These are phyloP conservation scores for Pinus albicaulis DNA, from an alignment of 75 land plant species.

Conservation along the genomic window DNA sequence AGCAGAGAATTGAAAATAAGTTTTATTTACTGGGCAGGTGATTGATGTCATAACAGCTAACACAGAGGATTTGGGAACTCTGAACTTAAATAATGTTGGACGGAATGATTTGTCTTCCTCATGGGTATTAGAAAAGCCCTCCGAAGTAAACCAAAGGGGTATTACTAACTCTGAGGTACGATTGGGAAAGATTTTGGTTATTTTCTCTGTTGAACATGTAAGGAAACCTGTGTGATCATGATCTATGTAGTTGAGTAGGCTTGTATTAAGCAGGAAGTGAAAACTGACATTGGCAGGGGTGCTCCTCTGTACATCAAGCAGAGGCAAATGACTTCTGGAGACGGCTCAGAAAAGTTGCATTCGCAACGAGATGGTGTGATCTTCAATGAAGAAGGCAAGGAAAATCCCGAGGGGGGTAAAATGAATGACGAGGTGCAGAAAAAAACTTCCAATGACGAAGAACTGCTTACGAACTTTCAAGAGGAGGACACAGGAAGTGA, in stretches of 20 bases:
- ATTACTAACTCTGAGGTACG: slow-evolving; percentile 5
- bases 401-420: not conserved
- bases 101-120: slow-evolving; percentile 72
- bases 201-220: not conserved
- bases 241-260: not conserved
- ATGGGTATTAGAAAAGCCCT: slow-evolving; percentile 62
- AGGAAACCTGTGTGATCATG: not conserved
- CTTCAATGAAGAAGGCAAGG: not conserved
- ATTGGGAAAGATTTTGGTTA: not conserved
- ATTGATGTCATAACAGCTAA: slow-evolving; percentile 61
- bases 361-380: not conserved
- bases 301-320: not conserved
- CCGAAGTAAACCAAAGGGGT: slow-evolving; percentile 13
- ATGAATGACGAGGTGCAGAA: not conserved
- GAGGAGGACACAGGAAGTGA: not conserved
- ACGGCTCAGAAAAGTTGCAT: not conserved
- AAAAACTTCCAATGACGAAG: not conserved
- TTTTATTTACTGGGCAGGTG: slow-evolving; percentile 38
- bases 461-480: not conserved
- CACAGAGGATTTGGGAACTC: slow-evolving; percentile 58
- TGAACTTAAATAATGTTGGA: slow-evolving; percentile 72
- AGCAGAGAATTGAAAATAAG: not conserved
- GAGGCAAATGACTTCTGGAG: not conserved
- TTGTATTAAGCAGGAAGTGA: not conserved
- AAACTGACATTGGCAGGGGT: not conserved